Conservation (phyloP, 208 protist species). For the Leishmania aethiopica region DNA sequence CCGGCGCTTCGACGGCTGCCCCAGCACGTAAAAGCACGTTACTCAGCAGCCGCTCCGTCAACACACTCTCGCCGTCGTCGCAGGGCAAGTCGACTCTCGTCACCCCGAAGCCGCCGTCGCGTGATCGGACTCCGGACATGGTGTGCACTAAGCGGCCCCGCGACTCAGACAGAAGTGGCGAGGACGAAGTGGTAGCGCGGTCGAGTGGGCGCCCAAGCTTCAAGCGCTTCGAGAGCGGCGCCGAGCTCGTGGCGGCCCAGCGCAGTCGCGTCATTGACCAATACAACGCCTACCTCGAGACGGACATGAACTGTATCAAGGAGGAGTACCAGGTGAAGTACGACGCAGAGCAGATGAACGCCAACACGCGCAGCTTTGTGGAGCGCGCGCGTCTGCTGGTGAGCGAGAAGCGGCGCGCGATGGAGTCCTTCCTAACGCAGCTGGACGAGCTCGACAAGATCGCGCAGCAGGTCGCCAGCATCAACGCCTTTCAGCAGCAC, state of each 20-base stretch:
- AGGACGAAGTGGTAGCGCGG: conserved; percentile 8
- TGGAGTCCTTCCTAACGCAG: conserved; percentile 41
- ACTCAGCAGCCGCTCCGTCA: conserved; percentile 30
- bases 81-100: conserved; percentile 6
- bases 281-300: conserved; percentile 48
- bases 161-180: conserved; percentile 3
- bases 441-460: conserved; percentile 40
- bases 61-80: conserved; percentile 5
- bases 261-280: conserved; percentile 36
- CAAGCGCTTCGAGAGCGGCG: conserved; percentile 24
- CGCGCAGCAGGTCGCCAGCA: conserved; percentile 27
- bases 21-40: conserved; percentile 20
- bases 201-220: conserved; percentile 20
- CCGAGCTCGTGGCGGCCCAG: conserved; percentile 33
- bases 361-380: conserved; percentile 42
- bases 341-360: conserved; percentile 47
- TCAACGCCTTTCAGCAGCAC: conserved; percentile 16
- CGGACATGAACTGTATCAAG: conserved; percentile 63
- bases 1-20: not conserved
- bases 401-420: conserved; percentile 32
- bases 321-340: conserved; percentile 68
- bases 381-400: conserved; percentile 30
- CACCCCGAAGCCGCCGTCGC: conserved; percentile 18
- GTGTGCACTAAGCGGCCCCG: conserved; percentile 29
- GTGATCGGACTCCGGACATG: conserved; percentile 27